Percentiles rank a stretch among this genome's conserved stretches.
These are phyloP conservation scores for Eutypella sp. DNA, from an alignment of 2,329 filamentous ascomycete species.

Conservation along the genomic window DNA sequence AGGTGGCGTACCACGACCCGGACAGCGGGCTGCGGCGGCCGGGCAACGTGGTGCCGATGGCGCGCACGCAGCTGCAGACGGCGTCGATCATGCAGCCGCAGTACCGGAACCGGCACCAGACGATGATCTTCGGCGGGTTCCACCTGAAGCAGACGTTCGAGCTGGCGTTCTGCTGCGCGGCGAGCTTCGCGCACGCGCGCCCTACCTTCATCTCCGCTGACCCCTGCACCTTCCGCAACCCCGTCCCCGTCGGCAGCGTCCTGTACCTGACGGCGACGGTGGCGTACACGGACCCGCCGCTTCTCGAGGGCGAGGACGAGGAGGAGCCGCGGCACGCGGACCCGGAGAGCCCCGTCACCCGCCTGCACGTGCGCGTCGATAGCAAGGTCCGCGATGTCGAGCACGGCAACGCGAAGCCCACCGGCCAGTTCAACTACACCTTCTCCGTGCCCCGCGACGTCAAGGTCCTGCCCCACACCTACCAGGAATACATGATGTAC, in stretches of 20 bases:
- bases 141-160: conserved; percentile 72
- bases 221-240: conserved; percentile 69
- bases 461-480: conserved; percentile 33
- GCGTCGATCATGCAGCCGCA: conserved; percentile 72
- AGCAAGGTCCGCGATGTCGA: conserved; percentile 69
- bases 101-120: conserved; percentile 52
- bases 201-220: conserved; percentile 70
- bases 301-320: conserved; percentile 41
- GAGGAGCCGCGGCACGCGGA: conserved; percentile 33
- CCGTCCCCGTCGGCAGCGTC: conserved; percentile 69
- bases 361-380: conserved; percentile 66
- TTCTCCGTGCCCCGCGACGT: conserved; percentile 34
- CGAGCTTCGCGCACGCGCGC: conserved; percentile 63
- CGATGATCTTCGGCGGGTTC: conserved; percentile 76
- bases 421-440: conserved; percentile 73
- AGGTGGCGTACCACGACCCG: conserved; percentile 54
- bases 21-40: conserved; percentile 27
- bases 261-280: conserved; percentile 69
- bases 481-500: conserved; percentile 40
- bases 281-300: conserved; percentile 62
- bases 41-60: conserved; percentile 47
- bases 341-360: conserved; percentile 28
- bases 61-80: conserved; percentile 52
- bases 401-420: conserved; percentile 54
- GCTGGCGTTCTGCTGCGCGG: conserved; percentile 69